Evolutionary conservation across 2,329 filamentous ascomycete species (phyloP).

Genomic region (Aspergillus sojae): DNA sequence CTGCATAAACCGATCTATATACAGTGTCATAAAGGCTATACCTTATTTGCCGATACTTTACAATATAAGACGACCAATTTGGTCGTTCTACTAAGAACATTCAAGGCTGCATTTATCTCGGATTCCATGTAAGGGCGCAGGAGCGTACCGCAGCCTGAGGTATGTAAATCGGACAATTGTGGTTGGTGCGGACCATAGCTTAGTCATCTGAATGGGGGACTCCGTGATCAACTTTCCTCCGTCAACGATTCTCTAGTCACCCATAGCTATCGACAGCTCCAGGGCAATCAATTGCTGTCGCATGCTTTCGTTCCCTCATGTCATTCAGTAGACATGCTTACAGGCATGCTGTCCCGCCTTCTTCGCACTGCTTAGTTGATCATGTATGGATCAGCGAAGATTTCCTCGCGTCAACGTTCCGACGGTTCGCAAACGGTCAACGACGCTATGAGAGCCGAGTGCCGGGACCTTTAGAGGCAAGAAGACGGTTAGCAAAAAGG

Average conservation of each 20-base stretch:
- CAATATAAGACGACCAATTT: too few species aligned
- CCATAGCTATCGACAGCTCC: slow-evolving; percentile 5
- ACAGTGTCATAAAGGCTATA: neutral
- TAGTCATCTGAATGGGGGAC: slow-evolving; percentile 25
- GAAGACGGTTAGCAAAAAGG: slow-evolving; percentile 57
- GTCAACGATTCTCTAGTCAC: slow-evolving; percentile 11
- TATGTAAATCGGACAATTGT: slow-evolving; percentile 9
- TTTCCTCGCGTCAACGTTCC: slow-evolving; percentile 50
- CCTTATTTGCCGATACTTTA: neutral
- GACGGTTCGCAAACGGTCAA: slow-evolving; percentile 48
- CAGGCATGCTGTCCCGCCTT: slow-evolving; percentile 38
- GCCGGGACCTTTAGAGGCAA: slow-evolving; percentile 65
- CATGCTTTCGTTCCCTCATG: slow-evolving; percentile 35
- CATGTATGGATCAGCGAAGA: slow-evolving; percentile 52
- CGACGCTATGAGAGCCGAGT: slow-evolving; percentile 62
- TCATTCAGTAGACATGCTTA: slow-evolving; percentile 47
- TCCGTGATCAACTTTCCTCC: slow-evolving; percentile 7
- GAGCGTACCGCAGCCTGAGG: neutral
- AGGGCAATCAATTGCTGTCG: slow-evolving; percentile 25
- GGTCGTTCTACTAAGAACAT: neutral
- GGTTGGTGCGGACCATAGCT: slow-evolving; percentile 9
- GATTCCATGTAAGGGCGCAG: neutral
- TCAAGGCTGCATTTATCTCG: neutral
- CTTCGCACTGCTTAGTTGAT: slow-evolving; percentile 31
- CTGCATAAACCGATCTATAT: neutral